A percentile compares a stretch with the other conserved stretches of the same genome.
phyloP scores from a whole-genome alignment of 768 basidiomycete genomes.

The Leucosporidium yakuticum region DNA sequence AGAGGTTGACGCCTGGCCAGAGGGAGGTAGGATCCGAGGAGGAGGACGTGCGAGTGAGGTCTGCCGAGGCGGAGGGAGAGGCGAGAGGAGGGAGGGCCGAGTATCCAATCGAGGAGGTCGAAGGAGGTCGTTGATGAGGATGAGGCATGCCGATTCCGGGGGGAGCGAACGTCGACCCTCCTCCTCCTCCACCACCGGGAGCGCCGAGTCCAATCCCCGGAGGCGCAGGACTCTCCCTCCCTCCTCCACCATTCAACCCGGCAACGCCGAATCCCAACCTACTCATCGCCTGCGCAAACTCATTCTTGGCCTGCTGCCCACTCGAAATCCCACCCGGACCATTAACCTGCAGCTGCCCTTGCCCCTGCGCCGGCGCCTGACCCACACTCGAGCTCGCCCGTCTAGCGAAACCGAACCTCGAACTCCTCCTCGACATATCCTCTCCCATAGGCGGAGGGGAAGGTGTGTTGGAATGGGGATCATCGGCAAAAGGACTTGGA shows the following conservation, averaged over 20 bases:
- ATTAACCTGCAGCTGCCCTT: too few relatives aligned
- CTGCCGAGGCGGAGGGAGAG: background rate
- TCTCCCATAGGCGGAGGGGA: conserved; percentile 30
- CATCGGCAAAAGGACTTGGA: background rate
- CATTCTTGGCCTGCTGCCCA: too few relatives aligned
- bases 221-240: too few relatives aligned
- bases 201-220: too few relatives aligned
- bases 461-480: conserved; percentile 2
- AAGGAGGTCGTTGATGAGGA: background rate
- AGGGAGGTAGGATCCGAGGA: background rate
- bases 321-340: too few relatives aligned
- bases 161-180: background rate
- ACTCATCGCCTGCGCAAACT: too few relatives aligned
- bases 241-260: too few relatives aligned
- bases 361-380: too few relatives aligned
- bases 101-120: conserved; percentile 1
- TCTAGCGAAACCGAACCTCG: conserved; percentile 38
- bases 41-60: background rate
- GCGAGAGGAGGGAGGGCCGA: background rate
- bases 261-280: too few relatives aligned
- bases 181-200: too few relatives aligned
- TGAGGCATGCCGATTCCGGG: conserved; percentile 3
- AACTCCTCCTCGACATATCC: conserved; percentile 31
- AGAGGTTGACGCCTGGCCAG: conserved; percentile 7
- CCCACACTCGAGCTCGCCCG: too few relatives aligned